Evolutionary conservation across 2,329 filamentous ascomycete species (phyloP).

Genomic region (Botrytis tulipae): DNA sequence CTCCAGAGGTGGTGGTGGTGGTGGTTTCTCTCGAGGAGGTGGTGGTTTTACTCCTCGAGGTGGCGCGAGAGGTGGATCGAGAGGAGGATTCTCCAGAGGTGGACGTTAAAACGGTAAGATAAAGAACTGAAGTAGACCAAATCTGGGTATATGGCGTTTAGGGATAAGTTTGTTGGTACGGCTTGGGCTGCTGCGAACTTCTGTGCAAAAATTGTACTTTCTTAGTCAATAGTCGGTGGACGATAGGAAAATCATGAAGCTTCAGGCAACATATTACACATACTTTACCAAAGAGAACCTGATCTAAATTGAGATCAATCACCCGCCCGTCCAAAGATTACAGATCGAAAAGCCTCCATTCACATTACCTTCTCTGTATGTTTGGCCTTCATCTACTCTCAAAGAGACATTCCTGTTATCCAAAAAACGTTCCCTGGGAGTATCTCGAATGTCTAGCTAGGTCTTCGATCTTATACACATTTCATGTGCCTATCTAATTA

Average conservation of each 20-base stretch:
- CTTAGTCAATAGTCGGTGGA: constrained; percentile 13
- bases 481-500: background rate
- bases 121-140: constrained; percentile 10
- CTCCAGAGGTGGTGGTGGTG: constrained; percentile 38
- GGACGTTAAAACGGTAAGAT: constrained; percentile 14
- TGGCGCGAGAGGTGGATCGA: constrained; percentile 31
- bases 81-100: constrained; percentile 38
- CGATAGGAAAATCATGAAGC: constrained; percentile 6
- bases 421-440: background rate
- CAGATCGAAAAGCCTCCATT: background rate
- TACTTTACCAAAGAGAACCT: background rate
- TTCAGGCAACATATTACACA: constrained; percentile 15
- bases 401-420: background rate
- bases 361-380: background rate
- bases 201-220: constrained; percentile 21
- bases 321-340: background rate
- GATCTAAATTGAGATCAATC: background rate
- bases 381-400: background rate
- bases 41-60: constrained; percentile 38
- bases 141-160: constrained; percentile 22
- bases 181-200: constrained; percentile 20
- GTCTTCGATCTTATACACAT: background rate
- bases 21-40: constrained; percentile 38
- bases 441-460: background rate
- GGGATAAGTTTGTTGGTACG: constrained; percentile 20